Conservation (phyloP, 2,329 filamentous ascomycete genomes). For the Fusarium brevicatenulatum region DNA sequence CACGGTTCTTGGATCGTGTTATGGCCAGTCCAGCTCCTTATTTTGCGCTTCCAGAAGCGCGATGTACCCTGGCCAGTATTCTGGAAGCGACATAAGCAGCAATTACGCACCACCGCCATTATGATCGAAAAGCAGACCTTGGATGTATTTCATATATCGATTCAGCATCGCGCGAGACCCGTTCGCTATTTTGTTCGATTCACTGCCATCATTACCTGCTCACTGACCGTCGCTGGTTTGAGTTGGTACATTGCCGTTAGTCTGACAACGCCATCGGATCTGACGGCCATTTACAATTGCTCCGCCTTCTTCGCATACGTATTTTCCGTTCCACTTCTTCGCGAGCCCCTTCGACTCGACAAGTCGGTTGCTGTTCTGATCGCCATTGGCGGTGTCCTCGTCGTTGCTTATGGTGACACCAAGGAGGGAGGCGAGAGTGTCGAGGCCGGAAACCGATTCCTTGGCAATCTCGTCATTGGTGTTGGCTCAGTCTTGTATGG, state of each 20-base stretch:
- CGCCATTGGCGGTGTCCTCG: constrained; percentile 87
- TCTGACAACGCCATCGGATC: constrained; percentile 89
- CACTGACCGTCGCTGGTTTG: constrained; percentile 88
- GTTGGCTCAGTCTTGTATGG: constrained; percentile 92
- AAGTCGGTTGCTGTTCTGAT: constrained; percentile 89
- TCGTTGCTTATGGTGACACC: constrained; percentile 93
- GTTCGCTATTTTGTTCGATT: constrained; percentile 79
- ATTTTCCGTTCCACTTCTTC: constrained; percentile 89
- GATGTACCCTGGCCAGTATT: constrained; percentile 84
- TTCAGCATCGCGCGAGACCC: constrained; percentile 53
- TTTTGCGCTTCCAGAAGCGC: constrained; percentile 83
- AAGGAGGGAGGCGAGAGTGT: constrained; percentile 55
- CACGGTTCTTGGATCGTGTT: constrained; percentile 93
- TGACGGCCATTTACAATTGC: constrained; percentile 99
- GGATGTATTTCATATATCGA: constrained; percentile 63
- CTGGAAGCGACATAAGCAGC: constrained; percentile 73
- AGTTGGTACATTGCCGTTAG: constrained; percentile 97
- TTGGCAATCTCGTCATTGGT: constrained; percentile 93
- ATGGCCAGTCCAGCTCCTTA: constrained; percentile 84
- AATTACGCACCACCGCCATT: constrained; percentile 67
- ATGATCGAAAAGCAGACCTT: constrained; percentile 88
- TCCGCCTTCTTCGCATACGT: constrained; percentile 98
- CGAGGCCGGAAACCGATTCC: constrained; percentile 72
- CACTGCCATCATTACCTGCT: constrained; percentile 83
- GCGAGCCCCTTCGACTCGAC: constrained; percentile 83